Conservation (phyloP, 805 yeast species). For the Candida loeiensis region DNA sequence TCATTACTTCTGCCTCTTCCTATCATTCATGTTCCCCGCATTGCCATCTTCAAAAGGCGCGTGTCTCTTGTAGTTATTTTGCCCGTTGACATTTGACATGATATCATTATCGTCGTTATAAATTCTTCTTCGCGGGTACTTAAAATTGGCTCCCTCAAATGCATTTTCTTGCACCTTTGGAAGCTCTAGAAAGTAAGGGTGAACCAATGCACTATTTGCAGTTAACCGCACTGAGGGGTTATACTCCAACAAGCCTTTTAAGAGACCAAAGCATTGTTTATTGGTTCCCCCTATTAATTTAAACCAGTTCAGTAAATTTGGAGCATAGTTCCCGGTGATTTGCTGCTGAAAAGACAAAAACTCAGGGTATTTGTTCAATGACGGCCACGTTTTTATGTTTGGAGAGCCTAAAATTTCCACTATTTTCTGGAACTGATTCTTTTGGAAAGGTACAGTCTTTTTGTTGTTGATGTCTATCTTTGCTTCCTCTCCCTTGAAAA, state of each 20-base stretch:
- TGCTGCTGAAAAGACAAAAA: constrained; percentile 50
- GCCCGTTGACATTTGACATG: constrained; percentile 25
- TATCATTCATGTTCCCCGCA: constrained; percentile 14
- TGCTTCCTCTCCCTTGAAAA: constrained; percentile 97
- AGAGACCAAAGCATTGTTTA: constrained; percentile 60
- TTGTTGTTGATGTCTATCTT: constrained; percentile 79
- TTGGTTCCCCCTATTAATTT: constrained; percentile 75
- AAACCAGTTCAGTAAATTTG: constrained; percentile 81
- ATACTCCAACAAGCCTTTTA: constrained; percentile 66
- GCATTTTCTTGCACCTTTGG: constrained; percentile 73
- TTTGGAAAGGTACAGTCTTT: constrained; percentile 90
- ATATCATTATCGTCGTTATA: constrained; percentile 86
- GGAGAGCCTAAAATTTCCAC: constrained; percentile 95
- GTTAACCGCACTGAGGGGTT: constrained; percentile 80
- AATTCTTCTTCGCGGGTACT: constrained; percentile 83
- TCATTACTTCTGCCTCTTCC: constrained; percentile 27
- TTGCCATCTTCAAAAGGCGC: constrained; percentile 14
- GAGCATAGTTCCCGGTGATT: constrained; percentile 55
- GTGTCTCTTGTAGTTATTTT: constrained; percentile 26
- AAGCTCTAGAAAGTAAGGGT: constrained; percentile 71
- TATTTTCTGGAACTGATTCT: constrained; percentile 85
- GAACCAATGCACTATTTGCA: constrained; percentile 71
- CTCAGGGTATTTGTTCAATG: constrained; percentile 79
- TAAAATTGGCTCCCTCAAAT: constrained; percentile 68
- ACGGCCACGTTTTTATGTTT: constrained; percentile 71